Evolutionary conservation across 2,329 filamentous ascomycete genomes (phyloP), one percentile per base, ranked within the genome.

Genomic region (Sphaceloma murrayae): DNA sequence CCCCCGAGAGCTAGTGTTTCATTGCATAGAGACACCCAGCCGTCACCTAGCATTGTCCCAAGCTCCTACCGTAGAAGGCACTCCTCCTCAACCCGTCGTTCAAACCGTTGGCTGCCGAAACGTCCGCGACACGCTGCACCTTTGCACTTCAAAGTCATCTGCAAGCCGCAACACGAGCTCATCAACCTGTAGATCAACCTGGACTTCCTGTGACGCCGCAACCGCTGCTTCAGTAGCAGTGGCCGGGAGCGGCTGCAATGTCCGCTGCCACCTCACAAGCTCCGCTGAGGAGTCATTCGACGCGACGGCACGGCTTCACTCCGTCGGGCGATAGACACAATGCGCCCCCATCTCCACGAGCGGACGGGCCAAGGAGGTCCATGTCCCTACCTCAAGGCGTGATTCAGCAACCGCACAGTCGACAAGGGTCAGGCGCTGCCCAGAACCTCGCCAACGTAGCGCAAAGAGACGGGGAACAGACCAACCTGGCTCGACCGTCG

Each of bases 381-480:
- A 55, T 56, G 43, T 62, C 61, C 19, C 55, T 59, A 26, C 55
- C 62, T 24, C 60, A 62, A 36, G 22, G 36, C 3, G 46, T 49
- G 14, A 34, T 49, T 27, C 45, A 53, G 17, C 16, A 49, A n/a
- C 47, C 52, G n/a, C 53, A 57, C 60, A 39, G 60, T 60, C 46
- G 70, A 66, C 56, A 68, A 64, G 54, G 61, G 62, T 38, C 46
- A 30, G 46, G 42, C 9, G 43, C 45, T 2, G 39, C 38, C 4
- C 33, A 24, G 6, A 65, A 67, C 33, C 66, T 77, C 33, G 66
- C 66, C 46, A 68, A 66, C 58, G 69, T 74, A 53, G 68, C 71
- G 46, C 77, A 81, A 56, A 72, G 80, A 62, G 84, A 91, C 64
- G 80, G 79, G 68, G 85, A 89, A 65, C 74, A 79, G 55, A 70